Evolutionary conservation across 441 rosid species (phyloP), one percentile per base, ranked within the genome.

Genomic region (Breynia disticha): DNA sequence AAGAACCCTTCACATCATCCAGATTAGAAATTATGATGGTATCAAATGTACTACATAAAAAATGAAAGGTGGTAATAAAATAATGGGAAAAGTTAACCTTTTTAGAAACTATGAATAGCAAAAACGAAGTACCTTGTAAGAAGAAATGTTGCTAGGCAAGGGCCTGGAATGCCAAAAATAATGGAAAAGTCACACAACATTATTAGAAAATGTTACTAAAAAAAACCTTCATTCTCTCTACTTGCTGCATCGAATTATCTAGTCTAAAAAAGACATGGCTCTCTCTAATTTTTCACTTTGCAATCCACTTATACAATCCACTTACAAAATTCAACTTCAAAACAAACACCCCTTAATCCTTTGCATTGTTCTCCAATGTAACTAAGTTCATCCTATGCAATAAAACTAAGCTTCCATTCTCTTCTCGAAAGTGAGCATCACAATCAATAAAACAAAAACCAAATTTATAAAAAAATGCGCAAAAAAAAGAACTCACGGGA

Each of bases 111-210:
- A 28, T 20, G 58, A 56, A 67, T 28, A 28, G 41, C 35, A 43
- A 58, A 46, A 62, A 58, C 19, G 46, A 53, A 47, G 57, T 81
- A 87, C 98, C 98, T 85, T 91, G 64, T 87, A 91, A 16, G 96
- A 87, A 38, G 96, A 87, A 63, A 91, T 48, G 76, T 73, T 76
- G 75, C 86, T 87, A 4, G 96, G 98, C 72, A 91, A 69, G 57
- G 98, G 95, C 72, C 96, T 83, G 76, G 67, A 48, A 74, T 48
- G 63, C 63, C 78, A 54, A 38, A 12, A 41, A 57, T 19, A 43
- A 37, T 5, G 45, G 22, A 20, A 46, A 54, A 63, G 15, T 20
- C 1, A 51, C 11, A 46, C 16, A 24, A 17, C 28, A 64, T 39
- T 18, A 50, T 39, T 13, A 38, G 35, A 28, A 28, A 56, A 44